Evolutionary conservation across 176 grass and related monocot genomes (phyloP), one percentile per base, ranked within the genome.

Genomic region (Bothriochloa decipiens): DNA sequence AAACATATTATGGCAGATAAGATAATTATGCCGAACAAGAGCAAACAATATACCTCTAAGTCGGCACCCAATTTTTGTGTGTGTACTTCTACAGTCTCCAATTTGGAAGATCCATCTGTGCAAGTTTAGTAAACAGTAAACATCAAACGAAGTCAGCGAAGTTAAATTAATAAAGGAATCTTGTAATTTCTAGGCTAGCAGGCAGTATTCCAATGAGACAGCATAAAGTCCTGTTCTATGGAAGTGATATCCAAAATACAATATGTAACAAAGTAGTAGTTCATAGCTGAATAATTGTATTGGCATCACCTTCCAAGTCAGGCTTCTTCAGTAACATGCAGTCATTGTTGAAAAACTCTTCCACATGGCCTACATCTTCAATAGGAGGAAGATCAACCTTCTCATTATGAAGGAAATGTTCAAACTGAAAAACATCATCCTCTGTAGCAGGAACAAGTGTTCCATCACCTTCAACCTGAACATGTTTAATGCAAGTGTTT

Each of bases 401-500:
- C 43, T 91, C 93, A 86, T 92, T 90, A 11, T 93, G 85, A 77
- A 96, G 53, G 20, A 96, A 86, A 63, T 90, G 83, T 78, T 91
- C 93, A 55, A 94, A 94, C 68, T 99, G 88, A 82, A 96, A 89
- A 78, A 99, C 91, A 43, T 96, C 97, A 20, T 99, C 93, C 72
- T 99, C 97, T 28, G 90, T 96, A 82, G 97, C 93, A 79, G 97
- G 93, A 89, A 96, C 86, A 85, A 99, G 81, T 17, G 91, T 99
- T 88, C 97, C 97, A 82, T 99, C 97, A 75, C 91, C 88, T 94
- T 96, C 91, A 91, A 99, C 93, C 97, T 99, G 84, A 72, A 77
- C 75, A 92, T 72, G 69, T 80, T 74, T 67, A 13, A 55, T 55
- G 22, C 32, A 70, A 69, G 13, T 29, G 23, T 64, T 81, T 75